phyloP scores from a whole-genome alignment of 306 rosid species.

The Crotalaria pallida region DNA sequence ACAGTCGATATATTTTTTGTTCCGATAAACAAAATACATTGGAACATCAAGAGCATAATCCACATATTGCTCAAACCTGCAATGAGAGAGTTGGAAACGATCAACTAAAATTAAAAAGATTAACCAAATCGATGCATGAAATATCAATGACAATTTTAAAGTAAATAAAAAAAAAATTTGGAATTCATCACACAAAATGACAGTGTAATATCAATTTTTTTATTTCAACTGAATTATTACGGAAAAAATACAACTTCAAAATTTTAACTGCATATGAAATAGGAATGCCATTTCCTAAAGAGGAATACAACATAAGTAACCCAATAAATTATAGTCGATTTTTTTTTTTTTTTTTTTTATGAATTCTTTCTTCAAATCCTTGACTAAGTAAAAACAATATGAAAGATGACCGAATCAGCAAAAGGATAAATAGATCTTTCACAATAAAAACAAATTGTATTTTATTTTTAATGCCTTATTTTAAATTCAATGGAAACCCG shows the following conservation, averaged over 20 bases:
- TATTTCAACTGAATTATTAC: neutral
- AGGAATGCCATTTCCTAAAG: neutral
- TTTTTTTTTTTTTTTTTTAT: neutral
- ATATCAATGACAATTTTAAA: neutral
- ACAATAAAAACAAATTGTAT: neutral
- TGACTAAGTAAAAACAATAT: neutral
- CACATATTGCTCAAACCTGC: slow-evolving; percentile 92
- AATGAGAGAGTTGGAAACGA: slow-evolving; percentile 15
- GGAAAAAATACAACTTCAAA: neutral
- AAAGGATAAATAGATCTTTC: neutral
- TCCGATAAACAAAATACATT: slow-evolving; percentile 87
- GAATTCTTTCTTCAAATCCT: neutral
- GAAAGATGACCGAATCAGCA: neutral
- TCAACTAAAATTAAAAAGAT: neutral
- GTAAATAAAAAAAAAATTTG: neutral
- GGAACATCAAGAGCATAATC: slow-evolving; percentile 99
- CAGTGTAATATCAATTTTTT: neutral
- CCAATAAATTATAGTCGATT: neutral
- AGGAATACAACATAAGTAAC: neutral
- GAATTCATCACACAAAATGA: neutral
- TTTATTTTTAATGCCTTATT: neutral
- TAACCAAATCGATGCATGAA: slow-evolving; percentile 19
- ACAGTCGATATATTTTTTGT: slow-evolving; percentile 75
- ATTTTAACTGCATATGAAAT: neutral
- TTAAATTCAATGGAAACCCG: neutral